These are phyloP conservation scores for Inga laurina DNA, from an alignment of 306 rosid genomes.

Conservation along the genomic window DNA sequence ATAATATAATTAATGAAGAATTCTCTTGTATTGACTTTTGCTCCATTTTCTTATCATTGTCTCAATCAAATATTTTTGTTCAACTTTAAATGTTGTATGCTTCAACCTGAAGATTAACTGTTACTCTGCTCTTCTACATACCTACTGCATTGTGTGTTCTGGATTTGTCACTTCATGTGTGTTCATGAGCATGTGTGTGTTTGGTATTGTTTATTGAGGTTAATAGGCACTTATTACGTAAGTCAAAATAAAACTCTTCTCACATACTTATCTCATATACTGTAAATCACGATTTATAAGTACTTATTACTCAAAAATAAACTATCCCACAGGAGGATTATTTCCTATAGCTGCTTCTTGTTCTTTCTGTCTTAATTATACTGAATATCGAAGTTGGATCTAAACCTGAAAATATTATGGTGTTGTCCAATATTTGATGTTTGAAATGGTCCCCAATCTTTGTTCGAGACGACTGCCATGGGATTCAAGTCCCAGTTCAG, in stretches of 20 bases:
- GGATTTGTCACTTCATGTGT: not conserved
- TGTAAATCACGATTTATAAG: too few relatives aligned
- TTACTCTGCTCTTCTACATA: not conserved
- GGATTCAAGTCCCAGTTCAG: slow-evolving; percentile 31
- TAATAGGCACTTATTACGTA: too few relatives aligned
- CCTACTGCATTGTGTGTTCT: not conserved
- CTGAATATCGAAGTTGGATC: not conserved
- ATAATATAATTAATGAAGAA: not conserved
- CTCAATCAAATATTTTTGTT: slow-evolving; percentile 13
- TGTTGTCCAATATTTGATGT: not conserved
- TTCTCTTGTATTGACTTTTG: slow-evolving; percentile 64
- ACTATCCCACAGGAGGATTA: too few relatives aligned
- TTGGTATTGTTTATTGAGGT: too few relatives aligned
- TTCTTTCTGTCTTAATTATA: not conserved
- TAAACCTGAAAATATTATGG: slow-evolving; percentile 28
- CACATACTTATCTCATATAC: too few relatives aligned
- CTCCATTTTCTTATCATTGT: slow-evolving; percentile 36
- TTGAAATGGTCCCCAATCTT: slow-evolving; percentile 42
- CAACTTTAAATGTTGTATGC: not conserved
- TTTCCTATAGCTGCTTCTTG: not conserved
- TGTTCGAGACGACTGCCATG: slow-evolving; percentile 35
- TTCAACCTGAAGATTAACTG: not conserved
- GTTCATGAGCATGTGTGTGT: not conserved
- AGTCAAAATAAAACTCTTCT: too few relatives aligned
- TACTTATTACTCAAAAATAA: too few relatives aligned